phyloP scores from a whole-genome alignment of 1,139 yeast species.

The Geotrichum phurueaensis region DNA sequence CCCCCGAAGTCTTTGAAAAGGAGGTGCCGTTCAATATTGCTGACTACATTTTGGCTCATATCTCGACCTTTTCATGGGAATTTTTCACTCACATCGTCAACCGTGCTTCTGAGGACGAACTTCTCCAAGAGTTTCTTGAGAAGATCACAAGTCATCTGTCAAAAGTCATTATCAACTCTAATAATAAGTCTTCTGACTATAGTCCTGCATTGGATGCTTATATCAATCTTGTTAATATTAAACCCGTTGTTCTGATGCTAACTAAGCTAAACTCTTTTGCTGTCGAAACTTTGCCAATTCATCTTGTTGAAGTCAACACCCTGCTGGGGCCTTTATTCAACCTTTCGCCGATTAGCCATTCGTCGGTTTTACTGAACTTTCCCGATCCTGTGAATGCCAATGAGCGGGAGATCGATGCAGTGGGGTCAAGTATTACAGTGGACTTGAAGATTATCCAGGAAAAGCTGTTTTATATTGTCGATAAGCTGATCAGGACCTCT shows the following conservation, averaged over 20 bases:
- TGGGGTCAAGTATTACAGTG: slow-evolving; percentile 2
- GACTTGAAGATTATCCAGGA: slow-evolving; percentile 21
- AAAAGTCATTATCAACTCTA: slow-evolving; percentile 19
- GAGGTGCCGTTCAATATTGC: neutral
- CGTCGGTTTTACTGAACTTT: slow-evolving; percentile 24
- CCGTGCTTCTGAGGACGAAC: slow-evolving; percentile 59
- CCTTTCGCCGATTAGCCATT: slow-evolving; percentile 58
- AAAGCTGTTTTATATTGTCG: slow-evolving; percentile 56
- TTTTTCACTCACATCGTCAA: slow-evolving; percentile 5
- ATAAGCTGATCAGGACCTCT: slow-evolving; percentile 74
- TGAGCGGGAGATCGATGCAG: slow-evolving; percentile 1
- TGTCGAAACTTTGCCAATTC: slow-evolving; percentile 39
- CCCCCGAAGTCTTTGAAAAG: slow-evolving; percentile 11
- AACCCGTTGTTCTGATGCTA: slow-evolving; percentile 56
- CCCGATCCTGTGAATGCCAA: slow-evolving; percentile 4
- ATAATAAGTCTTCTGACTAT: slow-evolving; percentile 37
- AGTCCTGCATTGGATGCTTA: slow-evolving; percentile 48
- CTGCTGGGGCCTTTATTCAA: slow-evolving; percentile 72
- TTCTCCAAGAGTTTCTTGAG: slow-evolving; percentile 54
- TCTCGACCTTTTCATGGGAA: slow-evolving; percentile 9
- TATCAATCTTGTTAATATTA: slow-evolving; percentile 56
- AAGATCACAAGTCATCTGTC: slow-evolving; percentile 35
- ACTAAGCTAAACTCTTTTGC: slow-evolving; percentile 51
- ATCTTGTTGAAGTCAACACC: slow-evolving; percentile 54
- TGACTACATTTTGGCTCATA: neutral